Evolutionary conservation across 768 basidiomycete species (phyloP).

Genomic region (Mycena galopus): DNA sequence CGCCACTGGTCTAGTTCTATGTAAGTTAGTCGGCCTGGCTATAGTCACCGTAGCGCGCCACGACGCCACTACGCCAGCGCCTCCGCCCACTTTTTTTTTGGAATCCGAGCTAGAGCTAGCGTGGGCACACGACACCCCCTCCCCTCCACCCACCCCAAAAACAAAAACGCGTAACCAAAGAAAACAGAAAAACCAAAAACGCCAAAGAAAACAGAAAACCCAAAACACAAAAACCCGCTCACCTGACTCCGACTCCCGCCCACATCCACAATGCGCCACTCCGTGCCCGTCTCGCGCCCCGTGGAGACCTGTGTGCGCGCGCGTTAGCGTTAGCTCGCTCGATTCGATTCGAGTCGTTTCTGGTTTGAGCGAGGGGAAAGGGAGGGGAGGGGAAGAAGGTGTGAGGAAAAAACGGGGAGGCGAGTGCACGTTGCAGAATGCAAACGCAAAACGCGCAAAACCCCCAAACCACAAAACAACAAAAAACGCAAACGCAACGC

Average conservation of each 20-base stretch:
- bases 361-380: not conserved
- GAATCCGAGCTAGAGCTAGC: too few species aligned
- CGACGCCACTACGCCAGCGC: too few species aligned
- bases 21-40: too few species aligned
- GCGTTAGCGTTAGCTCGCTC: not conserved
- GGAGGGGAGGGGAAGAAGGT: not conserved
- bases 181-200: too few species aligned
- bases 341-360: not conserved
- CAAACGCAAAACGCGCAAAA: too few species aligned
- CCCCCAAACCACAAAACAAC: too few species aligned
- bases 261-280: slow-evolving; percentile 85
- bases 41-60: too few species aligned
- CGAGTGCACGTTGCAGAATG: too few species aligned
- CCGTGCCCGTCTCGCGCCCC: slow-evolving; percentile 67
- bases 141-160: not conserved
- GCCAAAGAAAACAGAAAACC: not conserved
- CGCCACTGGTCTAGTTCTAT: too few species aligned
- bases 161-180: too few species aligned
- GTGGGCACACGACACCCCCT: not conserved
- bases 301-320: slow-evolving; percentile 40
- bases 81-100: too few species aligned
- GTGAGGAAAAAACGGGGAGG: too few species aligned
- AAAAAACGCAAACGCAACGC: not conserved
- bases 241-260: slow-evolving; percentile 83
- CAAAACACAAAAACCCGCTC: slow-evolving; percentile 6